phyloP scores from a whole-genome alignment of 352 stramenopile genomes.

The Globisporangium solare region DNA sequence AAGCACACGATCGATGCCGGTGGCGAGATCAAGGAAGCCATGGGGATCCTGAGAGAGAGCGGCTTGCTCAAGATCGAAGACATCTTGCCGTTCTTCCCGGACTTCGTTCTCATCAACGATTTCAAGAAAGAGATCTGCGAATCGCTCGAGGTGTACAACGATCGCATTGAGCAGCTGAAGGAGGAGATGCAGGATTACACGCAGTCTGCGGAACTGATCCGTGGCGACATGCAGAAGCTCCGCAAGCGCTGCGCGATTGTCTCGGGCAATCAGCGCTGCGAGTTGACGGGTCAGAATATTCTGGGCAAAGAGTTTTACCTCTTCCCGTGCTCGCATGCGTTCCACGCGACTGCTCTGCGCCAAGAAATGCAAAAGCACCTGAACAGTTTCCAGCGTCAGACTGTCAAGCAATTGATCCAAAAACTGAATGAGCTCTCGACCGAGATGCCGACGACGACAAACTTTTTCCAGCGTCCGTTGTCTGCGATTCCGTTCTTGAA shows the following conservation, averaged over 20 bases:
- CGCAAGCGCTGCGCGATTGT: slow-evolving; percentile 83
- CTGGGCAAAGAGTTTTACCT: slow-evolving; percentile 92
- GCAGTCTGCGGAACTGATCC: slow-evolving; percentile 86
- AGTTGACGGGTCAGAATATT: slow-evolving; percentile 87
- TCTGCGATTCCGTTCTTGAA: slow-evolving; percentile 60
- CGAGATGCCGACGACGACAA: slow-evolving; percentile 61
- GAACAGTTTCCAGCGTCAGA: slow-evolving; percentile 87
- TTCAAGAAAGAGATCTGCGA: slow-evolving; percentile 96
- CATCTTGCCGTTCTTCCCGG: slow-evolving; percentile 92
- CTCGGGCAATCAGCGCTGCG: slow-evolving; percentile 86
- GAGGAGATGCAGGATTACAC: slow-evolving; percentile 93
- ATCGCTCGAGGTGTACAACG: slow-evolving; percentile 89
- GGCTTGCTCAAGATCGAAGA: slow-evolving; percentile 91
- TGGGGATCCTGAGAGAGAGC: slow-evolving; percentile 86
- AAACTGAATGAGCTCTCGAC: slow-evolving; percentile 85
- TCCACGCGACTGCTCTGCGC: slow-evolving; percentile 88
- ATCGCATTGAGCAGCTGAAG: slow-evolving; percentile 90
- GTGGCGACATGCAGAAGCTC: slow-evolving; percentile 85
- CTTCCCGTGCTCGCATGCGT: slow-evolving; percentile 93
- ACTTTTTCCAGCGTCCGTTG: slow-evolving; percentile 74
- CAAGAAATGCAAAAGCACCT: slow-evolving; percentile 88
- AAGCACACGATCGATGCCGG: slow-evolving; percentile 90
- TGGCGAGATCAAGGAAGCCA: slow-evolving; percentile 78
- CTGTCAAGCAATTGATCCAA: slow-evolving; percentile 86
- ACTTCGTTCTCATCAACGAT: slow-evolving; percentile 94